These are phyloP conservation scores for Naumovozyma dairenensis DNA, from an alignment of 805 yeast genomes.

Conservation along the genomic window DNA sequence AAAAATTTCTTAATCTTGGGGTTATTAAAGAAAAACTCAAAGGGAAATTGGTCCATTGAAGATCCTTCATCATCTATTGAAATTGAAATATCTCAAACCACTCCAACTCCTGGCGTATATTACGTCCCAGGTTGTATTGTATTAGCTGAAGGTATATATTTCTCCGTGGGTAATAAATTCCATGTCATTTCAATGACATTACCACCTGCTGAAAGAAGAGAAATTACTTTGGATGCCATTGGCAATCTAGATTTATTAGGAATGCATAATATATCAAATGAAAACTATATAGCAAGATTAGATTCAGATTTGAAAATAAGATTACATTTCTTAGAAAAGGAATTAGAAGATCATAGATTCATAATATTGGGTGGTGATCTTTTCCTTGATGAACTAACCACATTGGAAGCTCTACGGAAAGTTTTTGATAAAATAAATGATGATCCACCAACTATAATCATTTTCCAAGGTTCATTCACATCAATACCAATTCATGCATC, in stretches of 20 bases:
- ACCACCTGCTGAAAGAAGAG: conserved; percentile 80
- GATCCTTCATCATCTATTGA: conserved; percentile 72
- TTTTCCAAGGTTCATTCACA: conserved; percentile 74
- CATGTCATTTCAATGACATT: conserved; percentile 70
- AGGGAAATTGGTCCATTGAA: conserved; percentile 66
- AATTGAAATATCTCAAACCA: conserved; percentile 52
- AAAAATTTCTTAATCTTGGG: conserved; percentile 72
- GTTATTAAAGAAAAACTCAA: conserved; percentile 48
- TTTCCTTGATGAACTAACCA: conserved; percentile 47
- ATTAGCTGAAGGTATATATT: conserved; percentile 77
- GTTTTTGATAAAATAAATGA: conserved; percentile 46
- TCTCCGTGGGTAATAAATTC: conserved; percentile 55
- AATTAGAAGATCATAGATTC: conserved; percentile 46
- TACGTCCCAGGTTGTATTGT: conserved; percentile 68
- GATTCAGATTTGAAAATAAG: conserved; percentile 50
- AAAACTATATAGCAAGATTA: conserved; percentile 40
- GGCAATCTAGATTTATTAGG: conserved; percentile 71
- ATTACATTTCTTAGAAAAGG: conserved; percentile 47
- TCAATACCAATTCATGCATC: conserved; percentile 55
- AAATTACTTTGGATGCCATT: conserved; percentile 51
- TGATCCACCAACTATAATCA: conserved; percentile 57
- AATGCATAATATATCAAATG: conserved; percentile 28
- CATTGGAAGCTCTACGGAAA: conserved; percentile 56
- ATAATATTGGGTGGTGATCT: conserved; percentile 70
- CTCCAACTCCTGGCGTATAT: conserved; percentile 54